phyloP scores from a whole-genome alignment of 169 alveolate species.

The Eimeria mitis region DNA sequence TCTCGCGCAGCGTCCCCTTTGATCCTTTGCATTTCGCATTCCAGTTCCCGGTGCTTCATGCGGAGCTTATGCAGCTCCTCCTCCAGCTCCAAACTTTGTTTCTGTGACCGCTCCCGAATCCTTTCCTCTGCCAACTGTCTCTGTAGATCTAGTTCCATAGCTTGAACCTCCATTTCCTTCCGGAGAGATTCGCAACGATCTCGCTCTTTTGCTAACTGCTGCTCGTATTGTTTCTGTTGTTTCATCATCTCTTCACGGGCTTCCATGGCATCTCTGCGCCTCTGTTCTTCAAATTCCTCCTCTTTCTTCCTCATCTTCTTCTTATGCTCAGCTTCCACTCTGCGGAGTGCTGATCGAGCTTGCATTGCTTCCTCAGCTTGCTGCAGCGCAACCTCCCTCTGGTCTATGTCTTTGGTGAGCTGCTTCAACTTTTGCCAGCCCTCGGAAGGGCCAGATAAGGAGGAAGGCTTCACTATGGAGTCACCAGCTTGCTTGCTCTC shows the following conservation, averaged over 20 bases:
- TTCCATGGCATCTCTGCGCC: constrained; percentile 33
- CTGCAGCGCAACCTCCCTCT: constrained; percentile 49
- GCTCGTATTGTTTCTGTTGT: constrained; percentile 46
- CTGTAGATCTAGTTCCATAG: constrained; percentile 61
- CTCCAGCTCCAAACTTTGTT: constrained; percentile 38
- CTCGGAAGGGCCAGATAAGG: not conserved
- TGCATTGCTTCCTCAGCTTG: constrained; percentile 75
- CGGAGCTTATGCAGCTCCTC: constrained; percentile 58
- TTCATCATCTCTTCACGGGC: constrained; percentile 51
- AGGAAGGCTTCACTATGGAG: not conserved
- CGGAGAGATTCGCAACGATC: constrained; percentile 60
- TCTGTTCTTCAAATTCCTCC: constrained; percentile 71
- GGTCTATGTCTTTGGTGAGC: constrained; percentile 15
- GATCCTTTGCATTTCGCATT: constrained; percentile 13
- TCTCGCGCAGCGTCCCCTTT: constrained; percentile 56
- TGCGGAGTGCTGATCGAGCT: constrained; percentile 54
- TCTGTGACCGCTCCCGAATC: constrained; percentile 13
- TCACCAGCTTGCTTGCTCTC: not conserved
- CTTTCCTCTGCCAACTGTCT: constrained; percentile 50
- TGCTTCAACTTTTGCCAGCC: constrained; percentile 13
- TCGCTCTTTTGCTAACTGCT: constrained; percentile 62
- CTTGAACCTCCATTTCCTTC: constrained; percentile 66
- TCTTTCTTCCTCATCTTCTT: constrained; percentile 50
- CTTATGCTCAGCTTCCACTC: constrained; percentile 29
- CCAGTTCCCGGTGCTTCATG: constrained; percentile 52